phyloP scores from a whole-genome alignment of 2,329 filamentous ascomycete genomes.

The Colletotrichum sojae region DNA sequence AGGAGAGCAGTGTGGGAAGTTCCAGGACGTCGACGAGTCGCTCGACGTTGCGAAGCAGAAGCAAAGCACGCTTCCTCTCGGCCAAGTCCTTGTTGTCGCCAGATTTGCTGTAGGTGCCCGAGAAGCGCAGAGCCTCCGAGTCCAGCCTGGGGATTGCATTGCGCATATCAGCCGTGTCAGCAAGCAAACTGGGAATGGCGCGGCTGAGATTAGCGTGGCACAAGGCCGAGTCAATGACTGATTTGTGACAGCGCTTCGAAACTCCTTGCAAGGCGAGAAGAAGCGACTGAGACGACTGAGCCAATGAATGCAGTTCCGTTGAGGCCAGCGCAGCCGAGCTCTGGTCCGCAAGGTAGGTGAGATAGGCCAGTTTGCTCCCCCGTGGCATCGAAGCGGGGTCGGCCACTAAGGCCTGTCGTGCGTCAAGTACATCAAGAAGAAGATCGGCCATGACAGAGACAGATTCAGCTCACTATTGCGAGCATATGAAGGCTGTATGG shows the following conservation, averaged over 20 bases:
- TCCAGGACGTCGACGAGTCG: constrained; percentile 92
- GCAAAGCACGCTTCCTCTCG: constrained; percentile 82
- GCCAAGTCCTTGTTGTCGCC: constrained; percentile 79
- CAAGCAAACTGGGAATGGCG: constrained; percentile 79
- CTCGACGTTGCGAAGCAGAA: constrained; percentile 89
- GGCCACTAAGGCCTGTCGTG: constrained; percentile 44
- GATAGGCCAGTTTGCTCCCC: constrained; percentile 70
- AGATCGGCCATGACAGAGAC: constrained; percentile 73
- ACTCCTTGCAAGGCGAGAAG: constrained; percentile 88
- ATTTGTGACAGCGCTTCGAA: constrained; percentile 89
- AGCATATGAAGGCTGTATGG: not conserved
- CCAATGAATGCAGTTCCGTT: constrained; percentile 83
- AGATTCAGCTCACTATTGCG: not conserved
- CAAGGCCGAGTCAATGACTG: constrained; percentile 84
- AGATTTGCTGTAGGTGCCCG: constrained; percentile 84
- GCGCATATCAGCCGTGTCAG: constrained; percentile 76
- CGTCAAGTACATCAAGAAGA: constrained; percentile 75
- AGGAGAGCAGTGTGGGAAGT: constrained; percentile 86
- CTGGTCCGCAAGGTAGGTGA: constrained; percentile 83
- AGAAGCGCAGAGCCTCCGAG: constrained; percentile 82
- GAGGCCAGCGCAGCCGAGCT: constrained; percentile 80
- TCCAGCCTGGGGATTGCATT: constrained; percentile 85
- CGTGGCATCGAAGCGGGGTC: constrained; percentile 10
- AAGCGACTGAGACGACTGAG: constrained; percentile 84
- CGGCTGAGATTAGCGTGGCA: constrained; percentile 80